Evolutionary conservation across 306 rosid genomes (phyloP).

Genomic region (Hippophae tibetana): DNA sequence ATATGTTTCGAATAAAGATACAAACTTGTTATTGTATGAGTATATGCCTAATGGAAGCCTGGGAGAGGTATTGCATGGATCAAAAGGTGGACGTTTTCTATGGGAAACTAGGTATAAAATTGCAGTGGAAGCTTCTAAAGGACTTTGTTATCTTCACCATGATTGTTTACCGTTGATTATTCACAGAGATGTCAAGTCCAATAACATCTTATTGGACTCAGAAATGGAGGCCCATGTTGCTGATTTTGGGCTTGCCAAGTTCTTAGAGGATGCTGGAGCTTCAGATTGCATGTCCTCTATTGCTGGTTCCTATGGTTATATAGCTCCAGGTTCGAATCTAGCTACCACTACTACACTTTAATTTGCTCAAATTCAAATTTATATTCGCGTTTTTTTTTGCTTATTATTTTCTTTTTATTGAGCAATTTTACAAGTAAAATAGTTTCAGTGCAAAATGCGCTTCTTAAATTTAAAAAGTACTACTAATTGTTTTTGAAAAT

Average conservation of each 20-base stretch:
- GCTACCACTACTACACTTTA: too few species aligned
- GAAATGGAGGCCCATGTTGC: constrained; percentile 85
- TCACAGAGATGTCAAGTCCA: constrained; percentile 87
- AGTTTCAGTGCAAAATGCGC: too few species aligned
- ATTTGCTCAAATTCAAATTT: too few species aligned
- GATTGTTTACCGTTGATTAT: constrained; percentile 77
- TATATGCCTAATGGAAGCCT: constrained; percentile 83
- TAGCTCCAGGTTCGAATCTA: constrained; percentile 68
- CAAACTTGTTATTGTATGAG: constrained; percentile 61
- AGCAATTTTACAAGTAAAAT: too few species aligned
- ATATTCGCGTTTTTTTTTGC: background rate
- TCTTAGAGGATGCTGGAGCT: constrained; percentile 58
- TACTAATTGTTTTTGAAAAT: too few species aligned
- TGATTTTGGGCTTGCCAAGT: constrained; percentile 92
- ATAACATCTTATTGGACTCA: constrained; percentile 64
- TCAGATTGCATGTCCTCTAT: constrained; percentile 84
- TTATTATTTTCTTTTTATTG: too few species aligned
- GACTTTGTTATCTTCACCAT: constrained; percentile 84
- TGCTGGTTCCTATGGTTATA: constrained; percentile 95
- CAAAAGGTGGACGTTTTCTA: constrained; percentile 60
- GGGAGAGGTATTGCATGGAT: constrained; percentile 72
- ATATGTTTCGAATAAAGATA: constrained; percentile 68
- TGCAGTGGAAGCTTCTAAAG: constrained; percentile 78
- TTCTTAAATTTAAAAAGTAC: too few species aligned
- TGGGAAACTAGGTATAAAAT: constrained; percentile 78